A percentile compares a stretch with the other conserved stretches of the same genome.
Evolutionary conservation across 2,329 filamentous ascomycete species (phyloP).

Genomic region (Nakataea oryzae): DNA sequence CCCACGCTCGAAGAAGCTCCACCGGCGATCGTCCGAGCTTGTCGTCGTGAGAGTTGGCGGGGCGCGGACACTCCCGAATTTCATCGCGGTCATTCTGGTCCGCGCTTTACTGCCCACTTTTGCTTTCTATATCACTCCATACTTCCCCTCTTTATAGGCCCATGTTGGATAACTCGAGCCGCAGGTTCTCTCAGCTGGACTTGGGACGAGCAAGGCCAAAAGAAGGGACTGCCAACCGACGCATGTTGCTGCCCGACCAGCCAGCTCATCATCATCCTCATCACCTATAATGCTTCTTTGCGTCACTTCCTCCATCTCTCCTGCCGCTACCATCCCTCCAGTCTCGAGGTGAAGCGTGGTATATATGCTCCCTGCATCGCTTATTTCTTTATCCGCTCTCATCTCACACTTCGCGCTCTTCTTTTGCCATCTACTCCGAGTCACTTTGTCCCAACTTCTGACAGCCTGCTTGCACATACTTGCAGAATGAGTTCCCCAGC

Average conservation of each 20-base stretch:
- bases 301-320: not conserved
- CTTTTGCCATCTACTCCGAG: not conserved
- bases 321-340: not conserved
- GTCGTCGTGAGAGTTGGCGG: not conserved
- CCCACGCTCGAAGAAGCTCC: not conserved
- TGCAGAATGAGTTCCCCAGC: conserved; percentile 14
- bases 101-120: not conserved
- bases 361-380: not conserved
- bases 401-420: not conserved
- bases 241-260: not conserved
- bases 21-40: not conserved
- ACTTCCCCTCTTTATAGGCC: not conserved
- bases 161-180: not conserved
- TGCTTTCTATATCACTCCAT: not conserved
- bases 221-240: not conserved
- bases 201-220: not conserved
- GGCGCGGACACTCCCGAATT: not conserved
- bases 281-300: not conserved
- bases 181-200: not conserved
- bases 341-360: not conserved
- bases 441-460: not conserved
- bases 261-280: not conserved
- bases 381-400: not conserved
- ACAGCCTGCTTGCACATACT: not conserved
- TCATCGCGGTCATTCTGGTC: not conserved